phyloP scores from a whole-genome alignment of 192 early-diverging fungal species.

The Dimargaris xerosporica region DNA sequence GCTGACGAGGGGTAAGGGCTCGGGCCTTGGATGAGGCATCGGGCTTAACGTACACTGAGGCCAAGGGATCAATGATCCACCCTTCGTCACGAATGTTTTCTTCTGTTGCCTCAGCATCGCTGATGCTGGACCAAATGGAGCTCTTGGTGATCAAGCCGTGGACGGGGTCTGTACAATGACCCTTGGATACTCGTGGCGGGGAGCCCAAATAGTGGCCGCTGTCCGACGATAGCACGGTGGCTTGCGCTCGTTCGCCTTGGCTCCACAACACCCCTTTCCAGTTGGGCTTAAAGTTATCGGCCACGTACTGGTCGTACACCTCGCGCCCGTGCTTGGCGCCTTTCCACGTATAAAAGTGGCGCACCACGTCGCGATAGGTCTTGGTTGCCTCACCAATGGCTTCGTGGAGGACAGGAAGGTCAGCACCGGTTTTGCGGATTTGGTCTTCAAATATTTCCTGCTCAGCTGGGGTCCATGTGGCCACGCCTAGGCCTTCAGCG shows the following conservation, averaged over 20 bases:
- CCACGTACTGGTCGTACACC: constrained; percentile 4
- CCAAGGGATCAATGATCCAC: neutral
- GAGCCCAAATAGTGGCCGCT: neutral
- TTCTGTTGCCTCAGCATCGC: constrained; percentile 6
- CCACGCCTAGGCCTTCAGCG: constrained; percentile 31
- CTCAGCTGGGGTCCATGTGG: constrained; percentile 37
- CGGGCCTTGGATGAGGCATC: neutral
- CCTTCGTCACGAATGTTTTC: constrained; percentile 8
- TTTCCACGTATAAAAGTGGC: constrained; percentile 12
- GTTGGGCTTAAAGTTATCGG: constrained; percentile 4
- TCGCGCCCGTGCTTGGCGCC: constrained; percentile 1
- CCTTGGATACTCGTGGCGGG: neutral
- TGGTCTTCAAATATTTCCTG: constrained; percentile 37
- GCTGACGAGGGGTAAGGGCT: neutral
- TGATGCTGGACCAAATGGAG: constrained; percentile 7
- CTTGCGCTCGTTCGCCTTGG: neutral
- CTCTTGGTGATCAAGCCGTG: neutral
- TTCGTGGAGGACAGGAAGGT: constrained; percentile 7
- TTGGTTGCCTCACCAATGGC: constrained; percentile 1
- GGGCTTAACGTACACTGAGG: neutral
- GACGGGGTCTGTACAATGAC: neutral
- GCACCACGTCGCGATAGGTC: constrained; percentile 3
- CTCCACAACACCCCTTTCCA: constrained; percentile 6
- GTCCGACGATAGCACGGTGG: neutral
- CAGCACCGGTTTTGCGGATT: constrained; percentile 5